Percentiles rank a stretch among this genome's conserved stretches.
Conservation (phyloP, 805 yeast species). For the Sugiyamaella smithiae region DNA sequence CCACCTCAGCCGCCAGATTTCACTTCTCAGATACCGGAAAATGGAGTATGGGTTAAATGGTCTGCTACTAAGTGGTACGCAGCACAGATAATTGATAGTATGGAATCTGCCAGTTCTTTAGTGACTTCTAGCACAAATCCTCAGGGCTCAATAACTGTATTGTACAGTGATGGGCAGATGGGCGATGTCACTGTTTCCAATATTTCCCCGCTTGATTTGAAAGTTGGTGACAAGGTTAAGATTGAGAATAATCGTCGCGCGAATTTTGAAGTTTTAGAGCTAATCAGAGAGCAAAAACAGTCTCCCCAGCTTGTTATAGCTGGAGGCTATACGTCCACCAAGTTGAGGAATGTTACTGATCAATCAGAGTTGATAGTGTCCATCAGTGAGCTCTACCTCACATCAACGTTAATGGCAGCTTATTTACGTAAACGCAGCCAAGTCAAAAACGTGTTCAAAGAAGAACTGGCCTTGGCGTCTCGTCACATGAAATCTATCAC, state of each 20-base stretch:
- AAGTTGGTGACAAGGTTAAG: conserved; percentile 22
- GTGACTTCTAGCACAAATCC: background rate
- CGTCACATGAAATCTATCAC: background rate
- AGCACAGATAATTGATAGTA: background rate
- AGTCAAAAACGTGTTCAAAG: conserved; percentile 2
- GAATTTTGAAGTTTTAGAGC: conserved; percentile 16
- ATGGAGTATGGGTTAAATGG: conserved; percentile 10
- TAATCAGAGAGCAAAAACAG: background rate
- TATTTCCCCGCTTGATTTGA: conserved; percentile 17
- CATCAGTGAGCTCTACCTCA: conserved; percentile 14
- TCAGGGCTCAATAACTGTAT: conserved; percentile 1
- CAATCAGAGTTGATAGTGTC: background rate
- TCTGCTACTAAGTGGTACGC: conserved; percentile 6
- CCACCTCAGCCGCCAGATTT: background rate
- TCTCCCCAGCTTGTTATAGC: background rate
- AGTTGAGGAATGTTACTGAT: background rate
- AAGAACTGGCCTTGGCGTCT: background rate
- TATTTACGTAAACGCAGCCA: conserved; percentile 6
- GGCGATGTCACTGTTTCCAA: conserved; percentile 7
- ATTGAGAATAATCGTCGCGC: conserved; percentile 16
- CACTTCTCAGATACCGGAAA: background rate
- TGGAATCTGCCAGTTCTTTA: background rate
- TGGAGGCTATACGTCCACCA: background rate
- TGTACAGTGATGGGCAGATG: conserved; percentile 15
- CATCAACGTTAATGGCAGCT: conserved; percentile 7